These are phyloP conservation scores for Tricholoma furcatifolium DNA, from an alignment of 768 basidiomycete genomes.

Conservation along the genomic window DNA sequence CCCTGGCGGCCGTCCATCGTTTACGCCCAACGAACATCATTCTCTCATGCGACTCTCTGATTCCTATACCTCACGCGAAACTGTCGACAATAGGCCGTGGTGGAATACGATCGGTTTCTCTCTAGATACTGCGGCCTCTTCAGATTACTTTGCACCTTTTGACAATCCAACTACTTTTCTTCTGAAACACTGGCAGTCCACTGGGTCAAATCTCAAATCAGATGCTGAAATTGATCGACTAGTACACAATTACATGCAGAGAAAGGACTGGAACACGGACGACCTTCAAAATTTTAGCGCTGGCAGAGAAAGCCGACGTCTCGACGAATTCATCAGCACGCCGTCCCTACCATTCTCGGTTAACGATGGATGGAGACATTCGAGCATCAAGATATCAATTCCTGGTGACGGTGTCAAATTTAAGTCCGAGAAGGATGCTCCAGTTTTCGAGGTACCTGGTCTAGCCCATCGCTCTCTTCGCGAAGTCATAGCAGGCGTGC, in stretches of 20 bases:
- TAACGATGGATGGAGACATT: too few relatives aligned
- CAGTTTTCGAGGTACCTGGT: too few relatives aligned
- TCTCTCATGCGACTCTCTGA: background rate
- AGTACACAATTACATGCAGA: conserved; percentile 22
- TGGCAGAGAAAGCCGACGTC: conserved; percentile 8
- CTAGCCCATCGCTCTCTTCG: conserved; percentile 19
- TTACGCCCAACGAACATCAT: conserved; percentile 6
- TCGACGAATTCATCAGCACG: conserved; percentile 8
- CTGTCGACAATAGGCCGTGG: background rate
- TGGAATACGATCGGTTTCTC: background rate
- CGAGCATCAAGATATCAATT: too few relatives aligned
- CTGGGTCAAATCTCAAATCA: conserved; percentile 18
- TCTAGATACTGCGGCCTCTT: background rate
- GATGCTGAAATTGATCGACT: conserved; percentile 19
- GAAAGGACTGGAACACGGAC: conserved; percentile 21
- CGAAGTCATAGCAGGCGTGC: conserved; percentile 20
- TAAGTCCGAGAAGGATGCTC: too few relatives aligned
- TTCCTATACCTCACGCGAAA: background rate
- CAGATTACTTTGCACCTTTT: conserved; percentile 18
- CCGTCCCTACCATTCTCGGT: too few relatives aligned
- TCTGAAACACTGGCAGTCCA: conserved; percentile 24
- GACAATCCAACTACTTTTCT: conserved; percentile 19
- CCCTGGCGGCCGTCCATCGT: background rate
- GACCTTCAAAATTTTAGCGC: conserved; percentile 22
- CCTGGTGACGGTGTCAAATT: too few relatives aligned